Evolutionary conservation across 2,329 filamentous ascomycete species (phyloP).

Genomic region (Rachicladosporium sp.): DNA sequence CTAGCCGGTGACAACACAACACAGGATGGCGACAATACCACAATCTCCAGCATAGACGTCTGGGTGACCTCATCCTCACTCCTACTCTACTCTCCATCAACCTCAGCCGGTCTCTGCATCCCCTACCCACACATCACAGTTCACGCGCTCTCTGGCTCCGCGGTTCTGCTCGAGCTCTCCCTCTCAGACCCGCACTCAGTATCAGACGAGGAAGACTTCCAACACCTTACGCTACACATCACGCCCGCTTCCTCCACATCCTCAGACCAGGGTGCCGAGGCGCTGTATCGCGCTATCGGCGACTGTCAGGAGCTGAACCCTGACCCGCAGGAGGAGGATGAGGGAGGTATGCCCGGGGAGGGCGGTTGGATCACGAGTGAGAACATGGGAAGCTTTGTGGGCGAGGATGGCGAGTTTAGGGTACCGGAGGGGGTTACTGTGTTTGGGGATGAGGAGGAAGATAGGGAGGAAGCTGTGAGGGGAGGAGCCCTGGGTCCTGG

Average conservation of each 20-base stretch:
- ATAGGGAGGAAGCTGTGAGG: constrained; percentile 11
- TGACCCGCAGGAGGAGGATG: constrained; percentile 46
- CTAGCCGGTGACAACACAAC: constrained; percentile 35
- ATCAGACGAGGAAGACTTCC: constrained; percentile 49
- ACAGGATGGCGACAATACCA: constrained; percentile 10
- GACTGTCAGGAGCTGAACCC: constrained; percentile 66
- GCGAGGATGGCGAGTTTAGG: constrained; percentile 69
- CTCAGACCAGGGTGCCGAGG: constrained; percentile 7
- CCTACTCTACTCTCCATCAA: constrained; percentile 46
- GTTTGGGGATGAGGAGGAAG: constrained; percentile 41
- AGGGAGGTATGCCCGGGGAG: constrained; percentile 50
- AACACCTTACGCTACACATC: constrained; percentile 56
- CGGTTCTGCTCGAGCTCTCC: constrained; percentile 57
- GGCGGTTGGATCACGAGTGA: constrained; percentile 83
- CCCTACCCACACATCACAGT: constrained; percentile 64
- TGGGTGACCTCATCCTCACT: constrained; percentile 44
- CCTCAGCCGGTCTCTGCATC: constrained; percentile 50
- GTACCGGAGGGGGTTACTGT: constrained; percentile 54
- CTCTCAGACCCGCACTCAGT: constrained; percentile 39
- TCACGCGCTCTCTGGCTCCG: constrained; percentile 55
- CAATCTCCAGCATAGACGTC: constrained; percentile 26
- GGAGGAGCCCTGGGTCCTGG: constrained; percentile 21
- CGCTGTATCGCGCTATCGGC: constrained; percentile 58
- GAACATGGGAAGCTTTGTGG: constrained; percentile 75
- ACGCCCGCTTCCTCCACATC: constrained; percentile 34